phyloP scores from a whole-genome alignment of 2,329 filamentous ascomycete species.

The Hymenoscyphus fructigenus region DNA sequence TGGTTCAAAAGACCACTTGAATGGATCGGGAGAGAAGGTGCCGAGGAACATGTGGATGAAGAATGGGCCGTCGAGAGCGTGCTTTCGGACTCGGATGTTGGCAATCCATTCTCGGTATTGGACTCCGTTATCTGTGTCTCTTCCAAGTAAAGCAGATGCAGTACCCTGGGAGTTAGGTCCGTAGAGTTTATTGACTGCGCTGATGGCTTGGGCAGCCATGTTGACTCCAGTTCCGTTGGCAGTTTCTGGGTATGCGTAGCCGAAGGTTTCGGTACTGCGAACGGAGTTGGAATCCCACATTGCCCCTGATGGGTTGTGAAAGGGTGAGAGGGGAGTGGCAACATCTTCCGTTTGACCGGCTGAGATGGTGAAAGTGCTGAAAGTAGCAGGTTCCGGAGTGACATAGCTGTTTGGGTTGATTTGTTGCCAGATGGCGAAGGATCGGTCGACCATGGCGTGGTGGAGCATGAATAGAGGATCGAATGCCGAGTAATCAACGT shows the following conservation, averaged over 20 bases:
- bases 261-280: slow-evolving; percentile 24
- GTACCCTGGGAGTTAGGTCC: slow-evolving; percentile 15
- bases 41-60: slow-evolving; percentile 69
- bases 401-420: slow-evolving; percentile 40
- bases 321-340: slow-evolving; percentile 40
- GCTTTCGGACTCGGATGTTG: slow-evolving; percentile 62
- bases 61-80: slow-evolving; percentile 61
- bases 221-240: slow-evolving; percentile 53
- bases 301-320: slow-evolving; percentile 49
- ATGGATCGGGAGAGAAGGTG: slow-evolving; percentile 23
- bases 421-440: slow-evolving; percentile 54
- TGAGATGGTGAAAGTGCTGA: slow-evolving; percentile 36
- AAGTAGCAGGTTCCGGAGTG: slow-evolving; percentile 35
- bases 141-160: background rate
- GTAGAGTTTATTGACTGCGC: slow-evolving; percentile 58
- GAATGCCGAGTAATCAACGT: slow-evolving; percentile 45
- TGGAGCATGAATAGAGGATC: slow-evolving; percentile 52
- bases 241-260: slow-evolving; percentile 36
- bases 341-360: slow-evolving; percentile 24
- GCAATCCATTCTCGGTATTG: slow-evolving; percentile 65
- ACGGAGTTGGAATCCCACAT: slow-evolving; percentile 42
- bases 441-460: slow-evolving; percentile 58
- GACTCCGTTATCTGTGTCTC: slow-evolving; percentile 20
- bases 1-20: slow-evolving; percentile 31
- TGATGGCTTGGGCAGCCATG: slow-evolving; percentile 59